Evolutionary conservation across 768 basidiomycete species (phyloP), one percentile per base, ranked within the genome.

Genomic region (Tephrocybe sp.): DNA sequence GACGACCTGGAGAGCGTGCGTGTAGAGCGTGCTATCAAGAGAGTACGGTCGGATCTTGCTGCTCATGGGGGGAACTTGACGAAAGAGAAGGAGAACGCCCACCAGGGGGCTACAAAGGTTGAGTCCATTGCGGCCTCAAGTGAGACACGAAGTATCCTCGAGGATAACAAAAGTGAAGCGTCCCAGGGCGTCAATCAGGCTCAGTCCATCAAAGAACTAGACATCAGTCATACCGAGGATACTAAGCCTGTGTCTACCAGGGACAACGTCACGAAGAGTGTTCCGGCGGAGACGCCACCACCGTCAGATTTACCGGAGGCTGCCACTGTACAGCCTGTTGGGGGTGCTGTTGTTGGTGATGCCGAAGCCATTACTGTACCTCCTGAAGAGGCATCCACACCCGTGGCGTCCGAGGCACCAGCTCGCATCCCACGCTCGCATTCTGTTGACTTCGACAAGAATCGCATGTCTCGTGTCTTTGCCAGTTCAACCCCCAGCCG

Each of bases 1-100:
- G 92, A 95, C 61, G 93, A 96, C 66, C 68, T 95, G 45, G 85
- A 94, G 72, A 92, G 90, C 59, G 85, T 85, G 5, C 83, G 92
- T 39, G 84, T 89, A 35, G 91, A 94, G 71, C 78, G 90, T 56
- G 87, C 92, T 4, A 88, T 94, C 69, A 92, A 92, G 72, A 83
- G 89, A 23, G 89, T 91, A 16, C 75, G 90, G 48, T 91, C 88
- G 39, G 92, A 95, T 70, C 72, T 92, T 17, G 89, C 87, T 9
- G 84, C 84, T 10, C 90, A 93, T 61, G 67, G 76, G 48, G 70
- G 79, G 39, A 62, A 62, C 23, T 49, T 60, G 22, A 36, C 60
- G 45, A 68, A 71, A 22, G 69, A 65, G 23, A 68, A 62, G 48
- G 70, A 72, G 55, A 70, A 67, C 48, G 39, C 60, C 51, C 55